These are phyloP conservation scores for Brettanomyces anomalus DNA, from an alignment of 805 yeast species.

Conservation along the genomic window DNA sequence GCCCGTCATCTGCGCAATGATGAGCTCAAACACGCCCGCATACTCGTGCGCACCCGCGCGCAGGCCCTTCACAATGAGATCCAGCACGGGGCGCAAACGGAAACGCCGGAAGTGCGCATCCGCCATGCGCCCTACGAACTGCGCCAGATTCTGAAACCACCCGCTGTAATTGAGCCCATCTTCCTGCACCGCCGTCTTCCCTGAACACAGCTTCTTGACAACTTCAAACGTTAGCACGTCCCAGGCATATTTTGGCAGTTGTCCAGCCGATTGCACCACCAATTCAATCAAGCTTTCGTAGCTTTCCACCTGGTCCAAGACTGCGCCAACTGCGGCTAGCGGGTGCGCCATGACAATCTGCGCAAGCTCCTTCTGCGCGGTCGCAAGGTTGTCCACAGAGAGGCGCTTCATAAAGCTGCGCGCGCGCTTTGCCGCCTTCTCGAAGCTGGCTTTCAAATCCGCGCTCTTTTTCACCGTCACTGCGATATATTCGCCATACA, in stretches of 20 bases:
- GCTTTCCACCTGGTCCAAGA: constrained; percentile 79
- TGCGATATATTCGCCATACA: constrained; percentile 71
- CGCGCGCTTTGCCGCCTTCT: constrained; percentile 68
- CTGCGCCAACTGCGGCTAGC: constrained; percentile 59
- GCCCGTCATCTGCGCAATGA: constrained; percentile 71
- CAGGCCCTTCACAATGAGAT: constrained; percentile 52
- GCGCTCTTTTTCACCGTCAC: constrained; percentile 48
- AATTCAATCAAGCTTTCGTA: constrained; percentile 78
- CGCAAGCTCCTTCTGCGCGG: constrained; percentile 66
- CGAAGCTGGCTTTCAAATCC: constrained; percentile 47
- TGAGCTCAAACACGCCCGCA: constrained; percentile 55
- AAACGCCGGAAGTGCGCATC: constrained; percentile 41
- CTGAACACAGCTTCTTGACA: constrained; percentile 58
- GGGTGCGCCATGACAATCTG: constrained; percentile 72
- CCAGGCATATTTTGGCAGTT: constrained; percentile 73
- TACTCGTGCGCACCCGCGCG: constrained; percentile 52
- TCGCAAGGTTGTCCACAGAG: constrained; percentile 67
- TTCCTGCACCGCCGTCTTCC: constrained; percentile 56
- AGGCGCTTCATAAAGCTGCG: constrained; percentile 71
- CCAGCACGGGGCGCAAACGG: constrained; percentile 53
- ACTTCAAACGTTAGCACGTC: constrained; percentile 73
- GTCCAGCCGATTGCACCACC: constrained; percentile 69
- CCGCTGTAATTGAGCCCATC: constrained; percentile 75
- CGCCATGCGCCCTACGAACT: constrained; percentile 70
- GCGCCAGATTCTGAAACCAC: constrained; percentile 80